phyloP scores from a whole-genome alignment of 1,284 basidiomycete species.

The Meripilus lineatus region DNA sequence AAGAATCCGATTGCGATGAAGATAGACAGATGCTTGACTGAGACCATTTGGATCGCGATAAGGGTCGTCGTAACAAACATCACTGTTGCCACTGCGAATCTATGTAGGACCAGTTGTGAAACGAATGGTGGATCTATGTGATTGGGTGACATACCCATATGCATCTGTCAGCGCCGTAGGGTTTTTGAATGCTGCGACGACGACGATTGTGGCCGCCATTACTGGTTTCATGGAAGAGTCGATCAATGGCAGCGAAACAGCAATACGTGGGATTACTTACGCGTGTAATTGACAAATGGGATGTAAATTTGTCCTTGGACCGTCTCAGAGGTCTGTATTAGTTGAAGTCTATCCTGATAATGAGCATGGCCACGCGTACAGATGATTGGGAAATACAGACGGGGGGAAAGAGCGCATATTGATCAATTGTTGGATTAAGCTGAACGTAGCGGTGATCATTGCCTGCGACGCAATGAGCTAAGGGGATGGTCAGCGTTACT shows the following conservation, averaged over 20 bases:
- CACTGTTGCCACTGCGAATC: slow-evolving; percentile 59
- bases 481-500: not conserved
- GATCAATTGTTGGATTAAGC: slow-evolving; percentile 58
- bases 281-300: slow-evolving; percentile 51
- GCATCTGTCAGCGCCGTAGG: slow-evolving; percentile 47
- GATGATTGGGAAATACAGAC: slow-evolving; percentile 14
- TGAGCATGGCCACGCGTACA: too few relatives aligned
- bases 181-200: slow-evolving; percentile 55
- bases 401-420: slow-evolving; percentile 55
- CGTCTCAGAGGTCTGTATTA: slow-evolving; percentile 43
- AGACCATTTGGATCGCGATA: slow-evolving; percentile 52
- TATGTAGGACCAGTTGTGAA: not conserved
- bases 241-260: not conserved
- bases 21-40: slow-evolving; percentile 46
- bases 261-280: slow-evolving; percentile 18
- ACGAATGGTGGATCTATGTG: slow-evolving; percentile 14
- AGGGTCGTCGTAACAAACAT: slow-evolving; percentile 58
- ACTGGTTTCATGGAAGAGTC: slow-evolving; percentile 21
- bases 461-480: slow-evolving; percentile 60
- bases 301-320: slow-evolving; percentile 64
- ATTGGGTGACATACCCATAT: slow-evolving; percentile 31
- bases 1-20: slow-evolving; percentile 45
- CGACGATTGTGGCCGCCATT: slow-evolving; percentile 49
- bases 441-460: slow-evolving; percentile 67
- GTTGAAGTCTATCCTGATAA: not conserved